Evolutionary conservation across 2,329 filamentous ascomycete species (phyloP).

Genomic region (Sporothrix dimorphospora): DNA sequence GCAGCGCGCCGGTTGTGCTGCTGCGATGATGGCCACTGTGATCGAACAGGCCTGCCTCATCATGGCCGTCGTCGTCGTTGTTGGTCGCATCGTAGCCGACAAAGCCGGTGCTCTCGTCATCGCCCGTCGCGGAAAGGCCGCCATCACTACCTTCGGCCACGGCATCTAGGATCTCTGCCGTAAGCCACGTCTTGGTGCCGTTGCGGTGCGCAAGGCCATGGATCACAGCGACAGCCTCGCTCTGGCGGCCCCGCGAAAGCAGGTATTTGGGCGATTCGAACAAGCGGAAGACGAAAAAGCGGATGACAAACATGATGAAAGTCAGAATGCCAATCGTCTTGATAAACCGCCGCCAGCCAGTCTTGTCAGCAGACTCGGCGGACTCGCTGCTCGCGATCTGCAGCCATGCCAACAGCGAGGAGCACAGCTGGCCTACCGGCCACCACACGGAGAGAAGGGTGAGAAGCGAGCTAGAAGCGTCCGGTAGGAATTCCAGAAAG

Average conservation of each 20-base stretch:
- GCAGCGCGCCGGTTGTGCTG: background rate
- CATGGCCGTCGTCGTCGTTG: conserved; percentile 13
- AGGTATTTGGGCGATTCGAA: conserved; percentile 87
- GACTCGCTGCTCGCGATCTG: conserved; percentile 58
- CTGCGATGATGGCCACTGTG: conserved; percentile 10
- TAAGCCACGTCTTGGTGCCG: conserved; percentile 72
- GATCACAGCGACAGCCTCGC: conserved; percentile 78
- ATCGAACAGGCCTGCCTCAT: conserved; percentile 22
- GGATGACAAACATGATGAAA: conserved; percentile 74
- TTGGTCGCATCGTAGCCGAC: conserved; percentile 28
- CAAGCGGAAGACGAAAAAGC: conserved; percentile 79
- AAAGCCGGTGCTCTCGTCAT: conserved; percentile 13
- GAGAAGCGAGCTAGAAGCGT: conserved; percentile 71
- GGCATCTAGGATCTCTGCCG: conserved; percentile 66
- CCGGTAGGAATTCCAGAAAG: conserved; percentile 82
- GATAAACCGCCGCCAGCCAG: conserved; percentile 78
- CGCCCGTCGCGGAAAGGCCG: conserved; percentile 17
- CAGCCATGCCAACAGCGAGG: conserved; percentile 73
- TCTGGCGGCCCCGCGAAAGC: conserved; percentile 73
- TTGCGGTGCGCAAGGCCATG: conserved; percentile 78
- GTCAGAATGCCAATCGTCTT: conserved; percentile 72
- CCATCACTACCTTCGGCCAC: conserved; percentile 52
- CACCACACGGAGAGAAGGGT: conserved; percentile 86
- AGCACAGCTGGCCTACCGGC: conserved; percentile 78
- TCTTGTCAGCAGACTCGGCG: conserved; percentile 53